Base-by-base conservation (phyloP, 1,284 basidiomycete species). In the Anthracocystis panici-leucophaei region DNA sequence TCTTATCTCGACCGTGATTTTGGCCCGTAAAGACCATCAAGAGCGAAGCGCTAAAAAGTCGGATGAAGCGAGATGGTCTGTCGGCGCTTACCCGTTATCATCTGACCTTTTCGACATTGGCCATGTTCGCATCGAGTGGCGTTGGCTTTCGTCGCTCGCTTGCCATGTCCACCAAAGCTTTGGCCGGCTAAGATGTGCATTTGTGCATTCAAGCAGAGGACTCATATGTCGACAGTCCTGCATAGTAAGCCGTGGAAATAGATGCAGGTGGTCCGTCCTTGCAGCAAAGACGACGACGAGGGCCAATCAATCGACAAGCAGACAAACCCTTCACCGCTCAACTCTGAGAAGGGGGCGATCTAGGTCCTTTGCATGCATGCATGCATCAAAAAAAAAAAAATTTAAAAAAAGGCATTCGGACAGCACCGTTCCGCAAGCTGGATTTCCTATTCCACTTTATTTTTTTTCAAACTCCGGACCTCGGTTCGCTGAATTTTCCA, bases 11-110 rank as follows among this genome's bases (percentile, higher is more conserved):
- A n/a, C 3, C 10, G 3, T 11, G 18, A 41, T 11, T 18, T 46
- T 31, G 53, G 21, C 40, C 57, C 65, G 58, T 23, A 10, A 67
- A 46, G 54, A 33, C 58, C 65, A 53, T 52, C 65, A 67, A 57
- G 53, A 21, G 58, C 65, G 65, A 57, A 20, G 29, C 16, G 35
- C 9, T 8, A 54, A 54, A 23, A 33, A 2, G 35, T 16, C 12
- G 35, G 35, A 38, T 38, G 35, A 38, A 12, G 35, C 35, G 35
- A 38, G 35, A 7, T 33, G 12, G 12, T 11, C 12, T 16, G 16
- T 46, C 31, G 53, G 53, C 41, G 41, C 18, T 42, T 42, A 3
- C 35, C 35, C 14, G 52, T 44, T 62, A 62, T 55, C 60, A 41
- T 58, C 46, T 50, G 25, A 42, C 38, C 38, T 5, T 31, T 58